Evolutionary conservation across 1,284 basidiomycete species (phyloP), one percentile per base, ranked within the genome.

Genomic region (Malassezia yamatoensis): DNA sequence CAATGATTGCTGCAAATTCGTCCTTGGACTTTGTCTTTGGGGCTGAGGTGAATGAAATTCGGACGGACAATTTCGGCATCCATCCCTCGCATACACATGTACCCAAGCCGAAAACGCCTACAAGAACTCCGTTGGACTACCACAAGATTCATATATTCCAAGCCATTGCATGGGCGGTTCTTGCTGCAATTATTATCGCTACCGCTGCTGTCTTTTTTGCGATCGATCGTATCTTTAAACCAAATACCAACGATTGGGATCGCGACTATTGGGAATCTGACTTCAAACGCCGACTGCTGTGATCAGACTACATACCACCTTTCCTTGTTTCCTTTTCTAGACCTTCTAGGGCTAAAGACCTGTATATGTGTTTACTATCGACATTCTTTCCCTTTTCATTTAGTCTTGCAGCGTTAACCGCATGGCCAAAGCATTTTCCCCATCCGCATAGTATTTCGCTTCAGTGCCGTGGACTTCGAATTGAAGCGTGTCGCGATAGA

Each of bases 361-460:
- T 47, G 45, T 47, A 47, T 12, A 47, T 47, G 45, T 35, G 37
- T 9, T 47, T 7, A 44, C 32, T 20, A 10, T 15, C 16, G 16
- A 43, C 42, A n/a, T n/a, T n/a, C n/a, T n/a, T n/a, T n/a, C n/a
- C n/a, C n/a, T 29, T 29, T 29, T 1, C 1, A 11, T n/a, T 29
- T 21, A 34, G 11, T 49, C 43, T 44, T 55, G 59, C 35, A 72
- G 59, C 36, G 64, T 54, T 46, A 74, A 61, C 6, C 72, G 61
- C 72, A 74, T 74, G 2, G 65, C 69, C 13, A 66, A 51, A 2
- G 70, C 72, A 44, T 74, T 68, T 44, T 74, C 72, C 20, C 72
- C 72, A 40, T 74, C 72, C 21, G 72, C 72, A 47, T 74, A 74
- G 59, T 74, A 74, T 13, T 66, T 70, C 40, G 64, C 60, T 39